phyloP scores from a whole-genome alignment of 352 stramenopile species.

The Thalassiosira mediterranea region DNA sequence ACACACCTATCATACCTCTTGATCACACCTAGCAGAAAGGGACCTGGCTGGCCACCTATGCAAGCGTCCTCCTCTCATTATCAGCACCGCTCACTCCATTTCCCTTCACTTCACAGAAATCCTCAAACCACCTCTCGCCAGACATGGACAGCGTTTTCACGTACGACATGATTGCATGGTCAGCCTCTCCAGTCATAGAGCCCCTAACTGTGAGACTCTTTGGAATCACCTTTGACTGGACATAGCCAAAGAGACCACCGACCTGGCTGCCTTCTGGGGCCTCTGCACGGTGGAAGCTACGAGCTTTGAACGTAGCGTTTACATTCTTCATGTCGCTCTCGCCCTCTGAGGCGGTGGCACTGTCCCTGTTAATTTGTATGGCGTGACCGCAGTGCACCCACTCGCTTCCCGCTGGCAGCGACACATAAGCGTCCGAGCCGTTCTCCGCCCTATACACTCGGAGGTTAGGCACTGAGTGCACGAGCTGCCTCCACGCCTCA shows the following conservation, averaged over 20 bases:
- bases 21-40: too few species aligned
- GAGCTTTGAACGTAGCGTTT: slow-evolving; percentile 38
- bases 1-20: too few species aligned
- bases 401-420: slow-evolving; percentile 38
- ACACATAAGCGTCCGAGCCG: slow-evolving; percentile 61
- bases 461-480: slow-evolving; percentile 74
- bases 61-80: slow-evolving; percentile 45
- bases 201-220: slow-evolving; percentile 27
- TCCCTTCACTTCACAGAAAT: slow-evolving; percentile 51
- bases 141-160: slow-evolving; percentile 41
- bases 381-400: slow-evolving; percentile 55
- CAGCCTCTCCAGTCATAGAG: slow-evolving; percentile 20
- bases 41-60: too few species aligned
- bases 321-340: slow-evolving; percentile 5
- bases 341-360: too few species aligned
- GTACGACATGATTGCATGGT: slow-evolving; percentile 51
- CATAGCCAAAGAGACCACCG: slow-evolving; percentile 26
- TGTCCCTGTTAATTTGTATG: slow-evolving; percentile 50
- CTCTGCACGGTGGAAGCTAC: slow-evolving; percentile 45
- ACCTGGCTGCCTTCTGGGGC: slow-evolving; percentile 1
- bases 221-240: slow-evolving; percentile 41
- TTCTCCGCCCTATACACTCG: slow-evolving; percentile 68
- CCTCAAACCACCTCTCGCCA: slow-evolving; percentile 40
- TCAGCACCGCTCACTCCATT: slow-evolving; percentile 48
- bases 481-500: slow-evolving; percentile 59